Conservation (phyloP, 768 basidiomycete genomes). For the Dictyophora rubrovolvata region DNA sequence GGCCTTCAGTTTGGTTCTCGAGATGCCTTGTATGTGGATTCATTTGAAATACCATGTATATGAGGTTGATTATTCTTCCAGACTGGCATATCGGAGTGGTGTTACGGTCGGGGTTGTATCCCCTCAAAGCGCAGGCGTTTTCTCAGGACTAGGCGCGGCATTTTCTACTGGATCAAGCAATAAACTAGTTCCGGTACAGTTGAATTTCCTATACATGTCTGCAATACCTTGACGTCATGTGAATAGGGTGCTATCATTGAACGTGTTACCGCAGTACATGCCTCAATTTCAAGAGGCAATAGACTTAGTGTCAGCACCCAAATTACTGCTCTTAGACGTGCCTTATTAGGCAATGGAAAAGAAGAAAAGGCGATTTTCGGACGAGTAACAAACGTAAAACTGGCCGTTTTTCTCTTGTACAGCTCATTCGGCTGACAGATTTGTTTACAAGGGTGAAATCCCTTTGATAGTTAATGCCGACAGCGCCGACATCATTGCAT, state of each 20-base stretch:
- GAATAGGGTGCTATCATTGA: constrained; percentile 44
- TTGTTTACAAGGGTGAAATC: constrained; percentile 33
- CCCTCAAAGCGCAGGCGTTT: constrained; percentile 40
- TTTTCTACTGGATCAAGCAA: constrained; percentile 50
- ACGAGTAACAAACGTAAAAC: constrained; percentile 26
- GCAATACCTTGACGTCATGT: neutral
- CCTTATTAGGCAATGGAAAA: constrained; percentile 34
- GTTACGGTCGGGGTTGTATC: constrained; percentile 53
- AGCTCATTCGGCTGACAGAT: neutral
- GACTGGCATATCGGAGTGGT: constrained; percentile 54
- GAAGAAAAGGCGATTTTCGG: constrained; percentile 32
- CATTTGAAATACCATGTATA: neutral
- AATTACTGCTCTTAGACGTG: constrained; percentile 45
- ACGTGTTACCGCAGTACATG: constrained; percentile 50
- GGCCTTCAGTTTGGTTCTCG: constrained; percentile 61
- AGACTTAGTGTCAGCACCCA: constrained; percentile 54
- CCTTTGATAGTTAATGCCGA: constrained; percentile 53
- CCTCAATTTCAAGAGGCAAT: constrained; percentile 29
- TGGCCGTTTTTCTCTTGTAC: neutral
- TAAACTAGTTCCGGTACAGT: constrained; percentile 31
- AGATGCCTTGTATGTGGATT: constrained; percentile 36
- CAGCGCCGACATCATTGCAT: constrained; percentile 62
- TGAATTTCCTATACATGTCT: neutral
- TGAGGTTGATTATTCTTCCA: constrained; percentile 15
- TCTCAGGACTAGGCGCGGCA: constrained; percentile 47